These are phyloP conservation scores for Raphanus raphanistrum DNA, from an alignment of 345 rosid species.

Conservation along the genomic window DNA sequence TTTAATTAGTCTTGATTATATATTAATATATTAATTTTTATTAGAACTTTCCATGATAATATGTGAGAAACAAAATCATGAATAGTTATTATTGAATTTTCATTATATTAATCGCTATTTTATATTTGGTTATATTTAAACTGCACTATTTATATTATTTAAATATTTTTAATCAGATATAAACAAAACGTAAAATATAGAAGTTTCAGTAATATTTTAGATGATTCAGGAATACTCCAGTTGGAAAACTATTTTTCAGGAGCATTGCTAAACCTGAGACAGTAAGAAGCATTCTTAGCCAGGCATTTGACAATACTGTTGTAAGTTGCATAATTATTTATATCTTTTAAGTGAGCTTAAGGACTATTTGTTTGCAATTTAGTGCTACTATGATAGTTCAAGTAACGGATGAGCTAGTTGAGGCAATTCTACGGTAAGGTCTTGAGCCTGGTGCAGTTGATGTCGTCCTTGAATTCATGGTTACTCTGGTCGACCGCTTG, in stretches of 20 bases:
- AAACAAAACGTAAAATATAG: too few relatives aligned
- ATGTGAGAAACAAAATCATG: too few relatives aligned
- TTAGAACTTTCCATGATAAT: too few relatives aligned
- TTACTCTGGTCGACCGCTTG: conserved; percentile 87
- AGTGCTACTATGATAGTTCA: conserved; percentile 84
- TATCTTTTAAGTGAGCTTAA: conserved; percentile 8
- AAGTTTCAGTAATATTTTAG: too few relatives aligned
- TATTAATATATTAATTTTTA: too few relatives aligned
- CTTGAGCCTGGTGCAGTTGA: conserved; percentile 86
- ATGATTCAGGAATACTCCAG: conserved; percentile 59
- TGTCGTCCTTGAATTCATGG: conserved; percentile 90
- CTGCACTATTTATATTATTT: too few relatives aligned
- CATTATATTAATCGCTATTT: too few relatives aligned
- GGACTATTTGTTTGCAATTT: conserved; percentile 20
- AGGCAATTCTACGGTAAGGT: conserved; percentile 80
- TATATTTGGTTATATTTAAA: too few relatives aligned
- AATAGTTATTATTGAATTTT: too few relatives aligned
- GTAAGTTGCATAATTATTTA: neutral
- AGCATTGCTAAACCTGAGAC: conserved; percentile 65
- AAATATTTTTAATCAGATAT: too few relatives aligned
- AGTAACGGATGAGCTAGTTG: conserved; percentile 84
- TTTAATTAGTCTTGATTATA: too few relatives aligned
- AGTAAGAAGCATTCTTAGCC: conserved; percentile 48
- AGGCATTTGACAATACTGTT: conserved; percentile 45
- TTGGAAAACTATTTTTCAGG: conserved; percentile 63